phyloP scores from a whole-genome alignment of 169 alveolate species.

The Babesia gibsoni region DNA sequence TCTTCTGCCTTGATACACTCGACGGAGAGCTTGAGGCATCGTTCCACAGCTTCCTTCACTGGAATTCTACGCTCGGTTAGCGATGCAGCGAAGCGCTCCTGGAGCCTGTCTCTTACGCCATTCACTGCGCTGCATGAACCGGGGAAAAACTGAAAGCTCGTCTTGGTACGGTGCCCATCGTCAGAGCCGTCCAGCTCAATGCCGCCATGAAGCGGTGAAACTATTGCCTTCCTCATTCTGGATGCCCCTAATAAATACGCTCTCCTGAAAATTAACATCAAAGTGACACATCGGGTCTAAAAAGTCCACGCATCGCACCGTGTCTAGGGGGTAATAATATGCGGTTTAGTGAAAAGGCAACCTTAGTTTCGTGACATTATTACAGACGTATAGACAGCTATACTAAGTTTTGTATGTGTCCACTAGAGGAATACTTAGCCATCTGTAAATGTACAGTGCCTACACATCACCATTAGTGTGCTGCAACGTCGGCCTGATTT shows the following conservation, averaged over 20 bases:
- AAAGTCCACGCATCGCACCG: no score
- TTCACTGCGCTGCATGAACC: conserved; percentile 34
- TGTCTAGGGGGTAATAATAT: no score
- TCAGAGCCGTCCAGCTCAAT: conserved; percentile 48
- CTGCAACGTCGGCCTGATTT: no score
- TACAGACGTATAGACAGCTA: no score
- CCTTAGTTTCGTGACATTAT: no score
- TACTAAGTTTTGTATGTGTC: no score
- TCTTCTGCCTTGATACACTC: conserved; percentile 63
- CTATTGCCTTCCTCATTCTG: neutral
- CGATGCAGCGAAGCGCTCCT: conserved; percentile 5
- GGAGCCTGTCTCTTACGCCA: conserved; percentile 33
- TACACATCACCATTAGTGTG: no score
- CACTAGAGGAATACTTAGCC: no score
- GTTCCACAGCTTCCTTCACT: conserved; percentile 28
- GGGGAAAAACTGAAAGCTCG: conserved; percentile 33
- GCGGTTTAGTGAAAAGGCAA: no score
- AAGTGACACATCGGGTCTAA: neutral
- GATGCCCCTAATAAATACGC: neutral
- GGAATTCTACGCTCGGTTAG: conserved; percentile 6
- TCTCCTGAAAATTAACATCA: neutral
- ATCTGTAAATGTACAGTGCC: no score
- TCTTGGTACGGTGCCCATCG: conserved; percentile 17
- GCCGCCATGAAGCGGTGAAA: conserved; percentile 66
- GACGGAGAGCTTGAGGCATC: conserved; percentile 23